Conservation (phyloP, 2,329 filamentous ascomycete genomes). For the Claviceps digitariae region DNA sequence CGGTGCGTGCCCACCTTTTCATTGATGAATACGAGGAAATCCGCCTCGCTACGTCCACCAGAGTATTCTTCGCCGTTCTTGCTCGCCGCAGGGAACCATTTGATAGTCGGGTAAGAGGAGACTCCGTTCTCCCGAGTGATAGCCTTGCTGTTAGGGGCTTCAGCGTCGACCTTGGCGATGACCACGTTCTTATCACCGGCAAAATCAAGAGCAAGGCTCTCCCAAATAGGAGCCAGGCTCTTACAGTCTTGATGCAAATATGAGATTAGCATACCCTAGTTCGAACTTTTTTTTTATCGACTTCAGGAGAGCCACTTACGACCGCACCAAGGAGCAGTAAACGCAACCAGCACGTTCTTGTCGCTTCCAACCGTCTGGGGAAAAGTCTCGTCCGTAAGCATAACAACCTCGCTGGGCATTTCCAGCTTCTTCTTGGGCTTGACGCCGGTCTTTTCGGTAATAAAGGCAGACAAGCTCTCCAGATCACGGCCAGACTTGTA, state of each 20-base stretch:
- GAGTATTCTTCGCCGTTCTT: slow-evolving; percentile 58
- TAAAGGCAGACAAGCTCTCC: slow-evolving; percentile 68
- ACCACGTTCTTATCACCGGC: slow-evolving; percentile 63
- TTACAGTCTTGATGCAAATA: slow-evolving; percentile 69
- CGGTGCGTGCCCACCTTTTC: slow-evolving; percentile 80
- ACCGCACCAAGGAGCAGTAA: slow-evolving; percentile 97
- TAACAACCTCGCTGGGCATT: slow-evolving; percentile 60
- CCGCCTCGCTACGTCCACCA: slow-evolving; percentile 62
- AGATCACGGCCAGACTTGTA: slow-evolving; percentile 81
- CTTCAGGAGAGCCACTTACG: slow-evolving; percentile 50
- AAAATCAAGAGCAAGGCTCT: slow-evolving; percentile 73
- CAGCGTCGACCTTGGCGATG: slow-evolving; percentile 91
- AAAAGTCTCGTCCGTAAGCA: slow-evolving; percentile 71
- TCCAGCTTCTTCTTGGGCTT: slow-evolving; percentile 66
- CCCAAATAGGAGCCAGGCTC: slow-evolving; percentile 78
- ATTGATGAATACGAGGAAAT: slow-evolving; percentile 73
- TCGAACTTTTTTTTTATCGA: neutral
- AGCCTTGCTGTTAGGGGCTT: slow-evolving; percentile 72
- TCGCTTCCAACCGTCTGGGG: slow-evolving; percentile 65
- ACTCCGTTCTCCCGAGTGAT: slow-evolving; percentile 65
- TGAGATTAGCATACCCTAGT: neutral
- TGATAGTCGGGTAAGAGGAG: slow-evolving; percentile 87
- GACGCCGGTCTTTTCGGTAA: slow-evolving; percentile 75
- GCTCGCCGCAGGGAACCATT: slow-evolving; percentile 85
- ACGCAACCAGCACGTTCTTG: slow-evolving; percentile 86